A percentile compares a stretch with the other conserved stretches of the same genome.
phyloP scores from a whole-genome alignment of 768 basidiomycete genomes.

The Amyloporia xantha region DNA sequence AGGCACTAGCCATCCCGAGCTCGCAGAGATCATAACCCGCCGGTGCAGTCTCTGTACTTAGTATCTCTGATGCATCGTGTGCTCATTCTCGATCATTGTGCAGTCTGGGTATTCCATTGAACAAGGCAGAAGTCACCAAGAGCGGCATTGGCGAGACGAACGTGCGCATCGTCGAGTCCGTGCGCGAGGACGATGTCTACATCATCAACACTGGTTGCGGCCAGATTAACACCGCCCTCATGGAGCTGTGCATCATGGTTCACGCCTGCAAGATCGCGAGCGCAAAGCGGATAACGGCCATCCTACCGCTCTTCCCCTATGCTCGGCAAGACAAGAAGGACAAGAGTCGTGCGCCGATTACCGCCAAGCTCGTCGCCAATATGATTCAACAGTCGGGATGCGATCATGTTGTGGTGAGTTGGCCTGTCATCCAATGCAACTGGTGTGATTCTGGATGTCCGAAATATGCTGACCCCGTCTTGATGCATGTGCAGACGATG shows the following conservation, averaged over 20 bases:
- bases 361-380: conserved; percentile 97
- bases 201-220: conserved; percentile 93
- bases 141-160: conserved; percentile 89
- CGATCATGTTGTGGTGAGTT: conserved; percentile 92
- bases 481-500: conserved; percentile 64
- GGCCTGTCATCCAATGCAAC: background rate
- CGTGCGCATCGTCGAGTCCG: conserved; percentile 89
- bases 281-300: conserved; percentile 96
- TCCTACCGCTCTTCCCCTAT: conserved; percentile 95
- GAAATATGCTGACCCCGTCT: no score
- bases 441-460: background rate
- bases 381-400: conserved; percentile 91
- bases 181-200: conserved; percentile 97
- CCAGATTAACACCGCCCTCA: conserved; percentile 85
- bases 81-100: conserved; percentile 5
- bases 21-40: conserved; percentile 89
- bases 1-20: conserved; percentile 95
- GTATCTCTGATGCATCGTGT: background rate
- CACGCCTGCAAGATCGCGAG: conserved; percentile 99
- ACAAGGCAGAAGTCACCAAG: conserved; percentile 80
- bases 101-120: conserved; percentile 86
- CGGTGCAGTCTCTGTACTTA: conserved; percentile 45
- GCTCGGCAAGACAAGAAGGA: conserved; percentile 99
- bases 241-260: conserved; percentile 99
- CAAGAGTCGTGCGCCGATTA: conserved; percentile 96